Percentiles rank a stretch among this genome's conserved stretches.
These are phyloP conservation scores for Euphrasia arctica DNA, from an alignment of 305 asterid genomes.

Conservation along the genomic window DNA sequence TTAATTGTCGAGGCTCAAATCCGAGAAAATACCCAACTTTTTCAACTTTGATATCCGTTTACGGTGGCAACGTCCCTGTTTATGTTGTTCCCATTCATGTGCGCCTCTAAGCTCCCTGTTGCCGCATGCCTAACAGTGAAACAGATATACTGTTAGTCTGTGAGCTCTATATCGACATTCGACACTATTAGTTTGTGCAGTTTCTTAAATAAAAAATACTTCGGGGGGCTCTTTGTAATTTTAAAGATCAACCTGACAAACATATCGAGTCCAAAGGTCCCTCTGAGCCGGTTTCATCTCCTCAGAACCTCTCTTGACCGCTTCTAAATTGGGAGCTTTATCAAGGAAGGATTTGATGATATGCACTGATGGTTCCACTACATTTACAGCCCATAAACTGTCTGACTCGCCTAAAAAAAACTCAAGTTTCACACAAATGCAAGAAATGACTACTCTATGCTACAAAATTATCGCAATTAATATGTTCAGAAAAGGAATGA, in stretches of 20 bases:
- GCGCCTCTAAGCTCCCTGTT: conserved; percentile 82
- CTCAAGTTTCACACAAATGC: conserved; percentile 18
- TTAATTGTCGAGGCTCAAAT: conserved; percentile 12
- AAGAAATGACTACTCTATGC: not conserved
- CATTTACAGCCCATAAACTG: conserved; percentile 55
- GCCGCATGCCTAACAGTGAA: conserved; percentile 68
- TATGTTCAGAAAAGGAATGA: not conserved
- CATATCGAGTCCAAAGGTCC: conserved; percentile 77
- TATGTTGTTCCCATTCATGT: conserved; percentile 93
- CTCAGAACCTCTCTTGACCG: conserved; percentile 23
- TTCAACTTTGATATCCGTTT: conserved; percentile 60
- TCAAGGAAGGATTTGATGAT: conserved; percentile 58
- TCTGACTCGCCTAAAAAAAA: conserved; percentile 41
- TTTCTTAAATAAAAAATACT: not conserved
- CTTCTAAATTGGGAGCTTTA: conserved; percentile 26
- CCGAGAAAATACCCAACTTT: conserved; percentile 33
- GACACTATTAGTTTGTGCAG: not conserved
- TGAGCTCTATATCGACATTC: not conserved
- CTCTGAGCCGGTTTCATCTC: conserved; percentile 37
- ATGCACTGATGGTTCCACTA: conserved; percentile 55
- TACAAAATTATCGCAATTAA: conserved; percentile 10
- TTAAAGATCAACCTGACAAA: conserved; percentile 56
- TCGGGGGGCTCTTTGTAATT: not conserved
- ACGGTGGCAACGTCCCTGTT: conserved; percentile 73
- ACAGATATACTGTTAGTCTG: not conserved